Evolutionary conservation across 176 grass and related monocot species (phyloP).

Genomic region (Melocanna baccifera): DNA sequence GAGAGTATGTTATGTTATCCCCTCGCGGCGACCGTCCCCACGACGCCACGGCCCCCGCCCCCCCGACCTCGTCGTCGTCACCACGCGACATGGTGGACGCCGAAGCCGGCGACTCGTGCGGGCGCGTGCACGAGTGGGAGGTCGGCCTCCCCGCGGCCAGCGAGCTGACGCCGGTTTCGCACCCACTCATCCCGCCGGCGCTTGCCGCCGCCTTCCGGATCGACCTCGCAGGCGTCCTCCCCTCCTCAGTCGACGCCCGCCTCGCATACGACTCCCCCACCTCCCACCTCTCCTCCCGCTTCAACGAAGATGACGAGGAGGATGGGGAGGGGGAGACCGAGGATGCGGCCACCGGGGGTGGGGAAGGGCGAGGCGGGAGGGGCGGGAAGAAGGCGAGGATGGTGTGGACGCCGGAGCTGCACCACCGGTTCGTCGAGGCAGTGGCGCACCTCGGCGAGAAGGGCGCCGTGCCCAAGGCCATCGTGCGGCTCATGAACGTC

Average conservation of each 20-base stretch:
- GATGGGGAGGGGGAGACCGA: conserved; percentile 14
- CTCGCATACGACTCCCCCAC: conserved; percentile 30
- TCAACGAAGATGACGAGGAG: conserved; percentile 20
- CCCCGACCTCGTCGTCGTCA: not conserved
- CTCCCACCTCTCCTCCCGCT: conserved; percentile 25
- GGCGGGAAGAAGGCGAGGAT: conserved; percentile 58
- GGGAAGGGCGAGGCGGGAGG: conserved; percentile 22
- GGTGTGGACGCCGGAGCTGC: conserved; percentile 84
- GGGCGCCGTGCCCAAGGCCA: conserved; percentile 87
- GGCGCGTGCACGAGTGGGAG: conserved; percentile 69
- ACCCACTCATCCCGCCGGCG: conserved; percentile 55
- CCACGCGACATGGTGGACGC: conserved; percentile 6
- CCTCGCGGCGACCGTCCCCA: conserved; percentile 18
- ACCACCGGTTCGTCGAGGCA: conserved; percentile 92
- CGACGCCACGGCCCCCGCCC: not conserved
- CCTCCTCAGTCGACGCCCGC: not conserved
- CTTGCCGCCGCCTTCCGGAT: conserved; percentile 82
- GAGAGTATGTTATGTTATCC: conserved; percentile 32
- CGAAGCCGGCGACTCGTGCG: not conserved
- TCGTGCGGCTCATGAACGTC: conserved; percentile 94
- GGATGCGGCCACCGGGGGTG: not conserved
- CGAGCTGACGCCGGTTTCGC: conserved; percentile 57
- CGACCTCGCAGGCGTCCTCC: conserved; percentile 21
- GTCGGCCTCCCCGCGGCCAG: conserved; percentile 46
- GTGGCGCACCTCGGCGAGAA: conserved; percentile 74